Evolutionary conservation across 371 early-diverging fungal species (phyloP), one percentile per base, ranked within the genome.

Genomic region (Mucor irregularis): DNA sequence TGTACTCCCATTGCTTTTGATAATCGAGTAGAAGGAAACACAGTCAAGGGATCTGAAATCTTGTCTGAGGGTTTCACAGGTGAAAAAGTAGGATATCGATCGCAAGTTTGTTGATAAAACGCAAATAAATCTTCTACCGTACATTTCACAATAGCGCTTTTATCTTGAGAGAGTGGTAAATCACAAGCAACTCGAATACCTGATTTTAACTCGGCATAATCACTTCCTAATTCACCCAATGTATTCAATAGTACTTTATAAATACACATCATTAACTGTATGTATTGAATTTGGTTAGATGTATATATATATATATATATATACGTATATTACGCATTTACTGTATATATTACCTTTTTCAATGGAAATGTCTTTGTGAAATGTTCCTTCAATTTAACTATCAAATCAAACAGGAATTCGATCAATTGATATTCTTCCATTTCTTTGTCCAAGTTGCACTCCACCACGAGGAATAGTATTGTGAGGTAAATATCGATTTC

Each of bases 281-380:
- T 34, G 17, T 6, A 42, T 17, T 17, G 6, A 2, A 13, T 8
- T 13, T 3, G 1, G 16, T 47, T n/a, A 26, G 19, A 33, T 26
- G 16, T 16, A 11, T 33, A 9, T 33, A 3, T 8, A 21, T 25
- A n/a, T 9, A 11, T 35, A 14, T 35, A 6, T 30, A 35, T 13
- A 13, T 13, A 1, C 9, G 8, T n/a, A 21, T 4, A 24, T 21
- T 2, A 2, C 6, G 9, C 35, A 35, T 35, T 35, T 31, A 11
- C 33, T 5, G n/a, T 35, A n/a, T 28, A n/a, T 13, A 39, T 16
- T 69, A 88, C 91, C 84, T 92, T 90, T 61, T 90, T 91, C 7
- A 90, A 85, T 0, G 91, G 93, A 71, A 87, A 91, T 52, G 83
- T 73, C 61, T 88, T 88, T 24, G 84, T 67, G 62, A 87, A 85